A percentile compares a stretch with the other conserved stretches of the same genome.
phyloP scores from a whole-genome alignment of 257 asterid genomes.

The Solanum commersonii region DNA sequence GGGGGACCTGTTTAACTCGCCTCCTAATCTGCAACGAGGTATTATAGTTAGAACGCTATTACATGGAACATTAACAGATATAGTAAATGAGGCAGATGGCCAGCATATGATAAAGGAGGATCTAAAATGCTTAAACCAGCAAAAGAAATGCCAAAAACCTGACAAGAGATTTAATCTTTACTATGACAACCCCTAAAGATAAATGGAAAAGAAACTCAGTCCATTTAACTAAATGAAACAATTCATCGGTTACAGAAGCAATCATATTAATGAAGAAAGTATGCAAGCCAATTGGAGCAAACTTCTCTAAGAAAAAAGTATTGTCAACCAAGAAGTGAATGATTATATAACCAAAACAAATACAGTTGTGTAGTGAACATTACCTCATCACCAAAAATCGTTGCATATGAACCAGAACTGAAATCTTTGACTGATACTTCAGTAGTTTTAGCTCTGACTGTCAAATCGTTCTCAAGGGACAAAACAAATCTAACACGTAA shows the following conservation, averaged over 20 bases:
- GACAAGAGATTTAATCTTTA: no score
- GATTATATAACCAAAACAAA: not conserved
- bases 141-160: not conserved
- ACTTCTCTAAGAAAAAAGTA: not conserved
- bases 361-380: not conserved
- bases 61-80: not conserved
- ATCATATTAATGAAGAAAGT: not conserved
- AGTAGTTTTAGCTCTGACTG: slow-evolving; percentile 54
- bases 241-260: not conserved
- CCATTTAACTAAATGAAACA: not conserved
- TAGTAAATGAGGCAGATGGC: not conserved
- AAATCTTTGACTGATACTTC: slow-evolving; percentile 80
- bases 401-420: slow-evolving; percentile 76
- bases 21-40: slow-evolving; percentile 58
- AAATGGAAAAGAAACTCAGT: not conserved
- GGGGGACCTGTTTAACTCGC: slow-evolving; percentile 79
- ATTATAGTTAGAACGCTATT: not conserved
- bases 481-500: slow-evolving; percentile 44
- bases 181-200: not conserved
- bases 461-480: slow-evolving; percentile 79
- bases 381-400: slow-evolving; percentile 79
- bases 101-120: not conserved
- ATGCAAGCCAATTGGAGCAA: not conserved
- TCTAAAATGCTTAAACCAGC: not conserved
- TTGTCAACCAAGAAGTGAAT: not conserved